Base-by-base conservation (phyloP, 2,329 filamentous ascomycete species). In the Trichophyton simii region DNA sequence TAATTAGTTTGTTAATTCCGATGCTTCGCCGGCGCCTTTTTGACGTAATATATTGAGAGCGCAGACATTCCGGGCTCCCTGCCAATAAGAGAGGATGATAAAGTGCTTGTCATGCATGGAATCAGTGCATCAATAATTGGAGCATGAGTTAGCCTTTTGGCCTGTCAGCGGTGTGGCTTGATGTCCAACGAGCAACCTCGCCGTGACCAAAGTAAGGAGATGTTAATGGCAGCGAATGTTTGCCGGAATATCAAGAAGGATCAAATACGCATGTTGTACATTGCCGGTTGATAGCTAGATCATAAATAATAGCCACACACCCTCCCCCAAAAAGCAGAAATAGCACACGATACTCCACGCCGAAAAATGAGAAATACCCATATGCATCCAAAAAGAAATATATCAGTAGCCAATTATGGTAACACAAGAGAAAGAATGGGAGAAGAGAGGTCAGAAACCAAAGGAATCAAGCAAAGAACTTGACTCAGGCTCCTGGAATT, bases 401-500 rank as follows among this genome's bases (percentile, higher is more conserved):
- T 13, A 44, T 38, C 44, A 46, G 46, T 22, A 28, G 8, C 3
- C 20, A 42, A n/a, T 31, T 31, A 7, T 6, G 28, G 28, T 31
- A 57, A 13, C 8, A 38, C 11, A 38, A 11, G 34, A 13, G 34
- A 38, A 38, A 13, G 11, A 3, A 13, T 28, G n/a, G 20, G 4
- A 44, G 22, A 74, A 97, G 71, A 97, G 94, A 0, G 46, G 20
- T 73, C 74, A 97, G 71, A 97, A 94, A 0, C 92, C 92, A 80
- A 97, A 97, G 72, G 83, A 91, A 78, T 97, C 92, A 68, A 97
- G 79, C 70, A 99, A 75, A 63, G 89, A 92, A 71, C 84, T 89
- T 31, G 88, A 82, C 76, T 95, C 91, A n/a, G 94, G 94, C 73
- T 99, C 94, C 68, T 95, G 82, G 72, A 97, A 97, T 65, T 87